Base-by-base conservation (phyloP, 495 filamentous ascomycete genomes). In the Hypoxylon lenormandii region DNA sequence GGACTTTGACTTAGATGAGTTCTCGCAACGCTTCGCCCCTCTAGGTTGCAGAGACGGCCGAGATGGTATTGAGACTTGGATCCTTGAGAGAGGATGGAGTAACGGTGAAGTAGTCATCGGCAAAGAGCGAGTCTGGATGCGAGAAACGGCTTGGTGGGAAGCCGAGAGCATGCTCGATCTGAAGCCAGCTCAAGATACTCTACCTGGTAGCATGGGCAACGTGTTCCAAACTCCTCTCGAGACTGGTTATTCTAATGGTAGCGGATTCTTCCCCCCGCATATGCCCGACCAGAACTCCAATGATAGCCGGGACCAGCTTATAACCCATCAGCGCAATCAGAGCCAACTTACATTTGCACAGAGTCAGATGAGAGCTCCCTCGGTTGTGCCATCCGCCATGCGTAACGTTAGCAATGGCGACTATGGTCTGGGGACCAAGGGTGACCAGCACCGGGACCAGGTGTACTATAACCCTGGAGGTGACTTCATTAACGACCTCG, bases 131-230 rank as follows among this genome's bases (percentile, higher is more conserved):
- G 89, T 98, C 37, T 98, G 95, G 95, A 93, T 97, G 83, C 85
- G 95, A 42, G 95, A 98, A 75, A 87, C 81, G 49, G 89, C 93
- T 8, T 98, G 95, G 95, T 97, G 95, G 94, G 96, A 98, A 78
- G 94, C 94, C 10, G 95, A 98, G 78, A 91, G 87, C 61, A 97
- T 97, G 91, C 88, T 98, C 23, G 95, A 98, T 74, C 78, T 97
- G 60, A 96, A 96, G 77, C 88, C 91, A 0, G 43, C 57, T 11
- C 67, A 74, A 26, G 71, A 72, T 23, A 22, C 51, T 21, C 80
- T 79, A 46, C 76, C 75, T 38, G 78, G 77, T 67, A 22, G 60
- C 16, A 82, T 83, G 69, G 81, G 77, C 51, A 83, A 83, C 74
- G 78, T 87, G 55, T 85, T 84, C 54, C 72, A 74, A 0, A 75